Evolutionary conservation across 2,329 filamentous ascomycete species (phyloP).

Genomic region (Simplicillium aogashimaense): DNA sequence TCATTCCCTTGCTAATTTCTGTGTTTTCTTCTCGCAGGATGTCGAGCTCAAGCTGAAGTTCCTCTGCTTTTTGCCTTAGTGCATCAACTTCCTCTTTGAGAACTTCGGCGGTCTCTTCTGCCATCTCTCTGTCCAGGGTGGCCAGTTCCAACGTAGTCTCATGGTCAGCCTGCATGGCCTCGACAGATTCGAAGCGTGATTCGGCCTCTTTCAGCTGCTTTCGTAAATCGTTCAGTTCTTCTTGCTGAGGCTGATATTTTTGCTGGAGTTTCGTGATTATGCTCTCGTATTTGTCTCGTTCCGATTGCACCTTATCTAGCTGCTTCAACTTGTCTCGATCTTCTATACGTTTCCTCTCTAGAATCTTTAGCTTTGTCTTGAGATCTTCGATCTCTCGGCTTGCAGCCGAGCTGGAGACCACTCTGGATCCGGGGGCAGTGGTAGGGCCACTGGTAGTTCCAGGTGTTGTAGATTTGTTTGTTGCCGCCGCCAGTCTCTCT

Average conservation of each 20-base stretch:
- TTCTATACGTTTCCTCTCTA: conserved; percentile 80
- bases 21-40: conserved; percentile 79
- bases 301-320: conserved; percentile 64
- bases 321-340: conserved; percentile 77
- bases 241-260: conserved; percentile 78
- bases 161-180: conserved; percentile 70
- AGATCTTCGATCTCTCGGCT: conserved; percentile 68
- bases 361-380: conserved; percentile 74
- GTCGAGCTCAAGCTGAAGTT: conserved; percentile 80
- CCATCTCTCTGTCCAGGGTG: conserved; percentile 88
- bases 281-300: conserved; percentile 67
- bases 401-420: conserved; percentile 27
- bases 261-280: conserved; percentile 87
- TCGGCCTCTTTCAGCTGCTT: conserved; percentile 72
- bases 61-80: conserved; percentile 66
- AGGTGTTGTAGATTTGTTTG: conserved; percentile 13
- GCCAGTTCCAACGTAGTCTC: conserved; percentile 80
- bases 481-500: conserved; percentile 37
- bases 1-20: conserved; percentile 76
- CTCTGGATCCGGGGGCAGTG: conserved; percentile 16
- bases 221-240: conserved; percentile 67
- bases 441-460: conserved; percentile 20
- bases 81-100: conserved; percentile 72
- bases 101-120: conserved; percentile 81
- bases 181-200: conserved; percentile 53